These are phyloP conservation scores for Aphanomyces cochlioides DNA, from an alignment of 352 stramenopile species.

Conservation along the genomic window DNA sequence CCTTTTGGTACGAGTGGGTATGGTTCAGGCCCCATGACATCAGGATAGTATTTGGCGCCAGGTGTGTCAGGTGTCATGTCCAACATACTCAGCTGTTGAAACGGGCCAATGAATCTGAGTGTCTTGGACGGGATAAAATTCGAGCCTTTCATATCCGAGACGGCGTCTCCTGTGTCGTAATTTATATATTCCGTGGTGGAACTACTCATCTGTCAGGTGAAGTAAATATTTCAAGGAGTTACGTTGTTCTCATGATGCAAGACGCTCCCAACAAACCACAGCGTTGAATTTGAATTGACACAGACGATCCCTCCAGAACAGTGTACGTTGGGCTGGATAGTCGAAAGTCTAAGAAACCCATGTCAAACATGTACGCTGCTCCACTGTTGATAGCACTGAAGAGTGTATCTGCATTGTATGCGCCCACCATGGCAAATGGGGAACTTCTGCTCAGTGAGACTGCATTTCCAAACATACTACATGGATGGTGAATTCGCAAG, in stretches of 20 bases:
- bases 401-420: constrained; percentile 90
- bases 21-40: constrained; percentile 62
- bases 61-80: constrained; percentile 45
- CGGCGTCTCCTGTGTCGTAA: constrained; percentile 70
- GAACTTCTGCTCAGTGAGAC: constrained; percentile 60
- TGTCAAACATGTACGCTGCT: constrained; percentile 88
- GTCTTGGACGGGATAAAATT: constrained; percentile 33
- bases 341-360: constrained; percentile 84
- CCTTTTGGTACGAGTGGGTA: constrained; percentile 67
- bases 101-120: constrained; percentile 50
- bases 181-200: constrained; percentile 44
- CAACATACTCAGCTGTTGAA: constrained; percentile 57
- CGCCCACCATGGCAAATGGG: constrained; percentile 84
- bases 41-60: constrained; percentile 25
- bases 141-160: constrained; percentile 46
- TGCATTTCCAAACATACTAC: constrained; percentile 76
- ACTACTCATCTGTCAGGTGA: constrained; percentile 1
- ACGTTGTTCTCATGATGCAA: constrained; percentile 58
- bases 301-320: constrained; percentile 81
- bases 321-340: constrained; percentile 69
- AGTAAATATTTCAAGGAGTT: neutral
- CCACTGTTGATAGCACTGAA: constrained; percentile 88
- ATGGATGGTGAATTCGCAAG: neutral
- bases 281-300: constrained; percentile 70
- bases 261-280: constrained; percentile 50